These are phyloP conservation scores for Ogataea ramenticola DNA, from an alignment of 805 yeast genomes.

Conservation along the genomic window DNA sequence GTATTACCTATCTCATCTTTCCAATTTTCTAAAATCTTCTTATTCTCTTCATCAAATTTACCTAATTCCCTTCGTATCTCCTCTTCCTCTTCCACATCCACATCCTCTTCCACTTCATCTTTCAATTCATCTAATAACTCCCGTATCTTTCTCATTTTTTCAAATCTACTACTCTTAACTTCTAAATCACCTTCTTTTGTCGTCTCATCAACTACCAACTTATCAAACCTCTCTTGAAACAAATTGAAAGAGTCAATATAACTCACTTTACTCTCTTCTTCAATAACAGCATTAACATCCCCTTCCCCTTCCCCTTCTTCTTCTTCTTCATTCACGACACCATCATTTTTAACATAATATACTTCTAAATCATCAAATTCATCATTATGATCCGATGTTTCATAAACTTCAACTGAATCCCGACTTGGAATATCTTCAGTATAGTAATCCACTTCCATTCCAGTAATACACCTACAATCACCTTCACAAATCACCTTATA, in stretches of 20 bases:
- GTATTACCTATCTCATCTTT: no score
- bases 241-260: neutral
- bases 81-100: no score
- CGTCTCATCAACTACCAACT: neutral
- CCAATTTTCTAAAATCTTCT: neutral
- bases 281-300: neutral
- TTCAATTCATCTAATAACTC: neutral
- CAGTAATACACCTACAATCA: no score
- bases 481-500: neutral
- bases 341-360: neutral
- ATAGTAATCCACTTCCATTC: neutral
- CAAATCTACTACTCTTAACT: neutral
- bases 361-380: neutral
- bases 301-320: neutral
- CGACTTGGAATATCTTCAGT: neutral
- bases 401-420: conserved; percentile 3
- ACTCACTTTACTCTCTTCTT: neutral
- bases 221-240: neutral
- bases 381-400: conserved; percentile 6
- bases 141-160: neutral
- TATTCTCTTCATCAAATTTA: neutral
- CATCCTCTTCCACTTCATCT: neutral
- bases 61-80: neutral
- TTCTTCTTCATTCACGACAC: neutral
- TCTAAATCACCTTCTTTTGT: neutral